Base-by-base conservation (phyloP, 352 stramenopile genomes). In the Globisporangium canariense region DNA sequence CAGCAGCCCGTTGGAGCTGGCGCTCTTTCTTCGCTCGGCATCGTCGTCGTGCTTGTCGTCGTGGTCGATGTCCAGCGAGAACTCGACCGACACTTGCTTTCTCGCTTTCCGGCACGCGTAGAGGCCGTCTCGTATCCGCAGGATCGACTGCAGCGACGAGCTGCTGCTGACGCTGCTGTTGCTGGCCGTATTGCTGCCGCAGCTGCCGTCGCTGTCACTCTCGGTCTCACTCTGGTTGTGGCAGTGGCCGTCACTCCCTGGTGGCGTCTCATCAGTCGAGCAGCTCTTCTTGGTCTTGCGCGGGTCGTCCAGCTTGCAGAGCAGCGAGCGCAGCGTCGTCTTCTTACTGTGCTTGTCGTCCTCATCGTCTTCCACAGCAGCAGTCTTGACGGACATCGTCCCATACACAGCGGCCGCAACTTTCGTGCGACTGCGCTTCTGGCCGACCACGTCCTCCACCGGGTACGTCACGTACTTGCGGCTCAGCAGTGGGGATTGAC, bases 151-250 rank as follows among this genome's bases (percentile, higher is more conserved):
- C 38, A 90, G 72, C 47, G 69, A 76, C 0, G 65, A 49, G n/a
- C 14, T 47, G 52, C 58, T 58, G 9, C 55, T 65, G 4, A 58
- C 11, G 9, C 30, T 43, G 18, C 32, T 77, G 22, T 32, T 60
- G 28, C 56, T 65, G 34, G 58, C 38, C 11, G 70, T 63, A 62
- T 62, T 65, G 62, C 55, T 56, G 8, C 73, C 75, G 62, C 69
- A 86, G 60, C 79, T 88, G 2, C 76, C 75, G 65, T 92, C 83
- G 45, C 83, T 92, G 60, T 92, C 83, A 70, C 83, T 92, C 46
- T 92, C 83, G 3, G 83, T 92, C 69, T 92, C 83, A 65, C 83
- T 92, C 56, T 90, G 81, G 58, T 77, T 82, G 52, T 52, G 79
- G 55, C 65, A 51, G 58, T 30, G 55, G 46, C 18, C 41, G 41